Base-by-base conservation (phyloP, 2,329 filamentous ascomycete genomes). In the Monosporascus sp. region DNA sequence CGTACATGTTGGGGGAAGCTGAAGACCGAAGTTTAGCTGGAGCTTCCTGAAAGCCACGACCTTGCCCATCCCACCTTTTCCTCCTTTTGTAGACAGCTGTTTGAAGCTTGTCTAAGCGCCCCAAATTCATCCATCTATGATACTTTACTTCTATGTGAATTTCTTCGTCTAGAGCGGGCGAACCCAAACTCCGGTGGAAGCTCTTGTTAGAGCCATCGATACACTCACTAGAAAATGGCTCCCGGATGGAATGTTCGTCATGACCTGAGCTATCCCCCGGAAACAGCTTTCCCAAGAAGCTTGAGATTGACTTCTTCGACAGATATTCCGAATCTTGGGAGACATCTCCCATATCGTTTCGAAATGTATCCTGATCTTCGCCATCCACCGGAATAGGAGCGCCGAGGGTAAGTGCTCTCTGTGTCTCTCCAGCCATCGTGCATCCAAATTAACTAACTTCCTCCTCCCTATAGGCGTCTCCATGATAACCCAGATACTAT, bases 331-430 rank as follows among this genome's bases (percentile, higher is more conserved):
- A 65, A 81, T 95, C 65, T 70, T 90, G 63, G 93, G 83, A 68
- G 93, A 97, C 70, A 72, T 93, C 63, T 90, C 88, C 64, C 93
- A 97, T 69, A 83, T 90, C 46, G 77, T 84, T 48, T 94, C 91
- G 53, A 97, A 96, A 80, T 84, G 86, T 69, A 94, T 97, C 67
- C 80, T 97, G 62, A 90, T 97, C 73, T 89, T 86, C 75, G 85
- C 91, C 51, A 96, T 97, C 64, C 90, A 96, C 72, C 82, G 83
- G 60, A 96, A 97, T 68, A 82, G 82, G 66, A 94, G 88, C 69
- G 88, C 91, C 47, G 91, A 96, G 78, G 90, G 86, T 85, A 71
- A 48, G 67, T 52, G 48, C 45, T 39, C 18, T 24, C 48, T 24
- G 47, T 48, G 47, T 45, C 5, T 41, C 14, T 38, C 6, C 1